These are phyloP conservation scores for Neoboletus magnificus DNA, from an alignment of 768 basidiomycete species.

Conservation along the genomic window DNA sequence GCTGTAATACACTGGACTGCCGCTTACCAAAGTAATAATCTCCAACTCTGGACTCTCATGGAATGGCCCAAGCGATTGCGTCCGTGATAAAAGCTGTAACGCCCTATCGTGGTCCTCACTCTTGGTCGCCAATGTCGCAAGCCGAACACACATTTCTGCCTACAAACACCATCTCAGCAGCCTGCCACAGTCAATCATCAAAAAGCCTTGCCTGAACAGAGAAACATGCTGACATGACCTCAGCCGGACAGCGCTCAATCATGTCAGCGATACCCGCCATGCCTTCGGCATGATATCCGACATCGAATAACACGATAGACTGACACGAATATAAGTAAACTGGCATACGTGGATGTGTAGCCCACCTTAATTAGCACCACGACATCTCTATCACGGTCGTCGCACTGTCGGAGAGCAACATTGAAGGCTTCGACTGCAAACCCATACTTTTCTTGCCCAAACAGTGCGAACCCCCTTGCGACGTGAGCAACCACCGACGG, in stretches of 20 bases:
- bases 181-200: not conserved
- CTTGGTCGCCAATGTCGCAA: not conserved
- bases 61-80: slow-evolving; percentile 3
- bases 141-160: slow-evolving; percentile 7
- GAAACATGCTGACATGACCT: not conserved
- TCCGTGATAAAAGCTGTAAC: not conserved
- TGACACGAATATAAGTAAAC: not conserved
- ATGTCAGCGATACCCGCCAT: slow-evolving; percentile 8
- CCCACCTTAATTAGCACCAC: slow-evolving; percentile 5
- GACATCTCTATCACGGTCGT: not conserved
- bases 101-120: not conserved
- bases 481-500: slow-evolving; percentile 7
- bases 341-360: too few relatives aligned
- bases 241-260: slow-evolving; percentile 1
- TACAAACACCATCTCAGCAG: not conserved
- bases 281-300: slow-evolving; percentile 9
- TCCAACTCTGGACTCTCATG: not conserved
- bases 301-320: slow-evolving; percentile 8
- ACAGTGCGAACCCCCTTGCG: slow-evolving; percentile 8
- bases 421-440: slow-evolving; percentile 2
- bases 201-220: slow-evolving; percentile 5
- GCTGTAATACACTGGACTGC: not conserved
- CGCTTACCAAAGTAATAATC: not conserved
- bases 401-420: slow-evolving; percentile 9
- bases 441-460: slow-evolving; percentile 8